These are phyloP conservation scores for Pseudohyphozyma bogoriensis DNA, from an alignment of 768 basidiomycete genomes.

Conservation along the genomic window DNA sequence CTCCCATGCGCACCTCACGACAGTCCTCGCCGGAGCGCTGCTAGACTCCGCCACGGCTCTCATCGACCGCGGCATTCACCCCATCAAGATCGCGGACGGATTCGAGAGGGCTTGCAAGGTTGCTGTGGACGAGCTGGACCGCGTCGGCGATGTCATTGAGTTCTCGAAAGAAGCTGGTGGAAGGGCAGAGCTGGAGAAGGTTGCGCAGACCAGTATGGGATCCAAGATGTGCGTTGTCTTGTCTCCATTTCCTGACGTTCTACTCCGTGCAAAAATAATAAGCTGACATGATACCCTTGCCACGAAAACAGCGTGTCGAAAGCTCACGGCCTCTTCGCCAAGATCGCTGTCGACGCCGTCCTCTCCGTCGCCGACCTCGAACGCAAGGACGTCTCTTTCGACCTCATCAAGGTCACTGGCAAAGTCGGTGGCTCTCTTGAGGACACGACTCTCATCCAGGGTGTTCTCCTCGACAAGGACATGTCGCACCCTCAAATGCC, in stretches of 20 bases:
- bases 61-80: conserved; percentile 99
- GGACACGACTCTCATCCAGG: conserved; percentile 88
- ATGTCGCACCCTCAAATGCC: conserved; percentile 99
- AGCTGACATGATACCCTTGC: not conserved
- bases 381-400: conserved; percentile 88
- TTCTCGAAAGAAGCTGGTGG: conserved; percentile 52
- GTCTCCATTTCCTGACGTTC: not conserved
- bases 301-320: conserved; percentile 69
- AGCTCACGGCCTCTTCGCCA: conserved; percentile 86
- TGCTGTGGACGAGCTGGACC: conserved; percentile 80
- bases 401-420: conserved; percentile 97
- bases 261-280: not conserved
- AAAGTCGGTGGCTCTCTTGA: conserved; percentile 96
- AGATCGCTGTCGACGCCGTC: conserved; percentile 96
- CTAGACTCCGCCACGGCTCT: conserved; percentile 87
- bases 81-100: conserved; percentile 96
- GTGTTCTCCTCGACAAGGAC: conserved; percentile 98
- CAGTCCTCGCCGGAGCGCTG: conserved; percentile 94
- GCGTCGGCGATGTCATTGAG: conserved; percentile 78
- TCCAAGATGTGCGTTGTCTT: conserved; percentile 96
- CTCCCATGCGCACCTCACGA: conserved; percentile 1
- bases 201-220: conserved; percentile 89
- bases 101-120: conserved; percentile 89
- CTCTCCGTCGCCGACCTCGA: conserved; percentile 89
- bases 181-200: conserved; percentile 72